Evolutionary conservation across 2,329 filamentous ascomycete genomes (phyloP), one percentile per base, ranked within the genome.

Genomic region (Fusarium begoniae): DNA sequence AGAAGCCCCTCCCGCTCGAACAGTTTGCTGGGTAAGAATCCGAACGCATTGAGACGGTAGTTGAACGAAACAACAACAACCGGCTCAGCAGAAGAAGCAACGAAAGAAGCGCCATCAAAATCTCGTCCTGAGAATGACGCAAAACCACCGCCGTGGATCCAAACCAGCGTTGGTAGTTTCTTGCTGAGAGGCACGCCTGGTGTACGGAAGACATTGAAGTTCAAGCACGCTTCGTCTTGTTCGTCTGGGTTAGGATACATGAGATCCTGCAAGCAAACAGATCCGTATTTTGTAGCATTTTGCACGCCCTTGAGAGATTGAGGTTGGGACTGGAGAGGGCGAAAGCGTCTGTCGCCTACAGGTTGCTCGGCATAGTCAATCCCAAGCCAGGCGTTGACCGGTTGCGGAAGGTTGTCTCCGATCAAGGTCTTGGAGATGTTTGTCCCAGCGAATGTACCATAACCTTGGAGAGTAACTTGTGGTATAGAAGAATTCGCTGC

Each of bases 101-200:
- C 63, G 9, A 66, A 66, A 11, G 63, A n/a, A 24, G 43, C 63
- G 2, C 63, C 63, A 8, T 66, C 63, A 1, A 66, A 65, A 2
- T 65, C 60, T 4, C 63, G 35, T 8, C 48, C 48, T 8, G 63
- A 66, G 17, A 66, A 66, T 4, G 63, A 66, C 10, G 60, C 63
- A 40, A 66, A 66, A 5, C 63, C 63, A 22, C 63, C 63, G 0
- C 63, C 63, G 4, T 66, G 63, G 6, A 66, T 66, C 63, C 63
- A 66, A 6, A 66, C 43, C 11, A 66, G 37, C 1, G 63, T 58
- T 6, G 63, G 63, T 1, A 66, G 37, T 38, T 44, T 66, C 26
- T 57, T 35, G 12, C 32, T 44, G 2, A 66, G 41, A 1, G 63
- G 50, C 3, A 66, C 35, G 2, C 48, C 61, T 8, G 38, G 32